Conservation (phyloP, 2,329 filamentous ascomycete species). For the Aureobasidium zeae region DNA sequence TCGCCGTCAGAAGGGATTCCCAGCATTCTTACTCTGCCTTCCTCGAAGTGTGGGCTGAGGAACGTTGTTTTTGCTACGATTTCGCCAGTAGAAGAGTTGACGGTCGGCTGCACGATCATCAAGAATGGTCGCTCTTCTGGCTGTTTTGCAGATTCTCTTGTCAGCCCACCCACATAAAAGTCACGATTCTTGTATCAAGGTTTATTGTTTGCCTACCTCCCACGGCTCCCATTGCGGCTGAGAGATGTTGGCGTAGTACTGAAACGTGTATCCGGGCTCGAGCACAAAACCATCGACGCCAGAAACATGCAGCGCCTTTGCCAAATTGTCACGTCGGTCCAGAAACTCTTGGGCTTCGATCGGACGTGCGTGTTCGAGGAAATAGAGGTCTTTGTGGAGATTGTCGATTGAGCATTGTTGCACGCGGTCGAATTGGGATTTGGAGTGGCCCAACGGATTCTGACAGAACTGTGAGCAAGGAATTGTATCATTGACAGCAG, state of each 20-base stretch:
- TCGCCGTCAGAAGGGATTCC: slow-evolving; percentile 46
- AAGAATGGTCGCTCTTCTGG: slow-evolving; percentile 55
- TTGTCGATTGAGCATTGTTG: slow-evolving; percentile 47
- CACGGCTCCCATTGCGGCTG: slow-evolving; percentile 55
- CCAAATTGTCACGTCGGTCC: slow-evolving; percentile 47
- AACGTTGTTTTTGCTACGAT: slow-evolving; percentile 49
- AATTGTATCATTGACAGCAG: not conserved
- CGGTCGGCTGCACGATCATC: slow-evolving; percentile 47
- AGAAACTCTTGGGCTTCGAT: slow-evolving; percentile 46
- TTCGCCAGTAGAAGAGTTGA: slow-evolving; percentile 30
- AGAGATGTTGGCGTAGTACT: slow-evolving; percentile 55
- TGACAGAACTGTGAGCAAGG: not conserved
- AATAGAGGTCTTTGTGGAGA: slow-evolving; percentile 41
- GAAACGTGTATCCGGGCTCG: slow-evolving; percentile 56
- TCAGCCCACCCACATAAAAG: too few relatives aligned
- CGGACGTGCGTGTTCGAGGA: slow-evolving; percentile 41
- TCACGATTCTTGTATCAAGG: too few relatives aligned
- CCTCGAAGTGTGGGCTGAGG: slow-evolving; percentile 52
- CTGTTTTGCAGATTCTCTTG: too few relatives aligned
- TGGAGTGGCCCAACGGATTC: not conserved
- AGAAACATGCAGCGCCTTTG: slow-evolving; percentile 44
- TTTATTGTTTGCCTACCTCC: too few relatives aligned
- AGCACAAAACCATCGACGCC: slow-evolving; percentile 50
- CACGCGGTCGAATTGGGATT: slow-evolving; percentile 22
- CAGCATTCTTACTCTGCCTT: slow-evolving; percentile 49